These are phyloP conservation scores for Salvia rosmarinus DNA, from an alignment of 257 asterid species.

Conservation along the genomic window DNA sequence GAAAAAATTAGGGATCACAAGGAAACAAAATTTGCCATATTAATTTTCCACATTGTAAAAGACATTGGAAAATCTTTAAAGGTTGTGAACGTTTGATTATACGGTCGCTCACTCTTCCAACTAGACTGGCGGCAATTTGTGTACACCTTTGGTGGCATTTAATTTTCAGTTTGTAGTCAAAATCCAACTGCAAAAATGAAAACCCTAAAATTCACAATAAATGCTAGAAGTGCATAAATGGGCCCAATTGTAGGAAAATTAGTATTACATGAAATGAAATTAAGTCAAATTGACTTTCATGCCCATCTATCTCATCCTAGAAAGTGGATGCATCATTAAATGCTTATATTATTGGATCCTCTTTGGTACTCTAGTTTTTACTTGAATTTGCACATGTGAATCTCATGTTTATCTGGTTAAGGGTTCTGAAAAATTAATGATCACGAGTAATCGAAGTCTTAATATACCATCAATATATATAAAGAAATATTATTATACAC, in stretches of 20 bases:
- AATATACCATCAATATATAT: no score
- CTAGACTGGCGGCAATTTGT: no score
- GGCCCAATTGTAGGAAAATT: background rate
- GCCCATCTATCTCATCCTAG: constrained; percentile 13
- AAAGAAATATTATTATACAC: no score
- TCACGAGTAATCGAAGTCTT: background rate
- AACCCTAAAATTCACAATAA: background rate
- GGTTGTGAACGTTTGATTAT: no score
- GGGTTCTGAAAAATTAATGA: background rate
- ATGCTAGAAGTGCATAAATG: background rate
- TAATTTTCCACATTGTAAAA: background rate
- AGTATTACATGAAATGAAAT: background rate
- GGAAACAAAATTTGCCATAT: constrained; percentile 1
- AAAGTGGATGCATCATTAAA: background rate
- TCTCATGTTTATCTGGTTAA: background rate
- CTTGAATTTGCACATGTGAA: background rate
- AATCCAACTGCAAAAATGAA: constrained; percentile 27
- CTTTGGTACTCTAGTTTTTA: background rate
- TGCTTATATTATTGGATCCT: background rate
- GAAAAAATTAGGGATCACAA: constrained; percentile 54
- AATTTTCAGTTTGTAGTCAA: constrained; percentile 4
- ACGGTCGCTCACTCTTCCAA: no score
- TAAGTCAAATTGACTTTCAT: constrained; percentile 9
- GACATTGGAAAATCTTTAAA: no score
- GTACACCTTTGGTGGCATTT: no score